Evolutionary conservation across 2,329 filamentous ascomycete genomes (phyloP), one percentile per base, ranked within the genome.

Genomic region (Botrytis fragariae): DNA sequence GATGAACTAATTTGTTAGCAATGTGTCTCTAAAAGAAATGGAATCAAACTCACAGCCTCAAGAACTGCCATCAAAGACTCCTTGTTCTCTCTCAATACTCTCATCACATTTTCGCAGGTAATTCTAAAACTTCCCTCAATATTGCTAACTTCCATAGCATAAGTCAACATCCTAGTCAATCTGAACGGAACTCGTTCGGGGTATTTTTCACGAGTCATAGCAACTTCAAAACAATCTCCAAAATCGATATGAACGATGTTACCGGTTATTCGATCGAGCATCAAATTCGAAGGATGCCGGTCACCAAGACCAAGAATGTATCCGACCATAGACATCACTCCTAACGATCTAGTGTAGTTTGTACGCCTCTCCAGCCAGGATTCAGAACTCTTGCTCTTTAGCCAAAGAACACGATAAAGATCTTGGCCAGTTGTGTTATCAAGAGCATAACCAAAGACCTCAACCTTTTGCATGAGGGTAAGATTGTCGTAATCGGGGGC

Each of bases 301-400:
- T 99, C 96, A 72, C 96, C 96, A 22, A 99, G 87, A 74, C 96
- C 97, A 35, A 99, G 90, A 77, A 99, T 98, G 83, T 99, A 99
- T 76, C 96, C 96, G n/a, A 98, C 96, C 94, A 99, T 99, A n/a
- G 94, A 98, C 96, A 99, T 99, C 79, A 99, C 96, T 78, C 94
- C 96, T 2, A 99, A 87, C 1, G 95, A 98, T 73, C 96, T 92
- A 29, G 96, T 99, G 84, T 99, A 99, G 81, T 97, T 99, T n/a
- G 97, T 99, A 71, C 96, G 92, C 61, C 96, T 89, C 83, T 98
- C 96, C 48, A 99, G 90, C 96, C 96, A 99, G 2, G 95, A 92
- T 83, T 99, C 96, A 0, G 95, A 98, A 75, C 93, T 97, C 86
- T 98, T 98, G 81, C 94, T 97, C 89, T 99, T 99, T 78, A 99